These are phyloP conservation scores for Isabelozyma heimii DNA, from an alignment of 805 yeast genomes.

Conservation along the genomic window DNA sequence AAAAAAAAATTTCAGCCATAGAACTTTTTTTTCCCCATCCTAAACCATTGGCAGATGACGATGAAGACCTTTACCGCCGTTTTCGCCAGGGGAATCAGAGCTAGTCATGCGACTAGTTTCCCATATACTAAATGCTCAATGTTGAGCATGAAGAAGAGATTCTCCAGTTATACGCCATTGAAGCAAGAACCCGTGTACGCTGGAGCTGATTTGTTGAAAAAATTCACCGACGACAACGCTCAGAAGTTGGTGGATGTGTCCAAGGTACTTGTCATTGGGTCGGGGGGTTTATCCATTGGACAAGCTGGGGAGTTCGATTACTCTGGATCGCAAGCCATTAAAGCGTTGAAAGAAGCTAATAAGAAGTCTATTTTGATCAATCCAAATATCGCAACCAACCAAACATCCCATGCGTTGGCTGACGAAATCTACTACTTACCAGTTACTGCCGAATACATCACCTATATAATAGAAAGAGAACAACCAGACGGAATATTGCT, in stretches of 20 bases:
- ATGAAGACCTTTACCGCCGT: neutral
- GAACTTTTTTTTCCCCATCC: conserved; percentile 3
- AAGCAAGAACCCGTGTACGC: conserved; percentile 41
- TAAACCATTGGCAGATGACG: conserved; percentile 4
- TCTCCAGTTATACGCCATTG: neutral
- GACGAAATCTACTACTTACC: conserved; percentile 95
- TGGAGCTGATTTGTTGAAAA: conserved; percentile 59
- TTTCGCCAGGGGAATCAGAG: conserved; percentile 2
- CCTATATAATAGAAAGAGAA: conserved; percentile 93
- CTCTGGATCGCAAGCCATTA: conserved; percentile 96
- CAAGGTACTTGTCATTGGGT: conserved; percentile 89
- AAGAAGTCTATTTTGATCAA: conserved; percentile 83
- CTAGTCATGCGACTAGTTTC: conserved; percentile 2
- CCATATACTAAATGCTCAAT: neutral
- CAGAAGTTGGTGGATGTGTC: conserved; percentile 75
- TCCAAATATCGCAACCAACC: conserved; percentile 96
- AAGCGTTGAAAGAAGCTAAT: conserved; percentile 88
- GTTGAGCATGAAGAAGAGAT: neutral
- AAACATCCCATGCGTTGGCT: conserved; percentile 91
- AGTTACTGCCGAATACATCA: conserved; percentile 94
- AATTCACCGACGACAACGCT: conserved; percentile 58
- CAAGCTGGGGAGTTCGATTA: conserved; percentile 99
- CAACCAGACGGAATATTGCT: conserved; percentile 93
- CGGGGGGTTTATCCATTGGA: conserved; percentile 96
- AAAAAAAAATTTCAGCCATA: conserved; percentile 12